Base-by-base conservation (phyloP, 1,139 yeast species). In the Blastobotrys indianensis region DNA sequence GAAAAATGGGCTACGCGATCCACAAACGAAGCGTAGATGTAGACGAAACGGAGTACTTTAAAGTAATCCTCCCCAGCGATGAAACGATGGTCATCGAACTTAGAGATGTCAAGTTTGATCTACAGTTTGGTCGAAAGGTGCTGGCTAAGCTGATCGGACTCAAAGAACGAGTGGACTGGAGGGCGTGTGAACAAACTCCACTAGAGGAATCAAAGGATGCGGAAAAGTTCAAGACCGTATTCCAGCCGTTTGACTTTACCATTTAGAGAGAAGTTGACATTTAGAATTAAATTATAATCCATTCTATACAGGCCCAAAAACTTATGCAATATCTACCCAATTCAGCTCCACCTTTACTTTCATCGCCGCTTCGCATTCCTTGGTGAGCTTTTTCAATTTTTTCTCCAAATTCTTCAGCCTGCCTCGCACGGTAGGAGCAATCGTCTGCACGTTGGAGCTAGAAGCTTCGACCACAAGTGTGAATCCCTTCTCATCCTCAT, bases 101-200 rank as follows among this genome's bases (percentile, higher is more conserved):
- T 11, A 46, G 50, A n/a, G 41, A 45, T 2, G 49, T 53, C 10
- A 39, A 49, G 16, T 56, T 85, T 8, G 95, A 86, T 61, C 64
- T 85, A 15, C 94, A 85, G 54, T 83, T 86, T 56, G 94, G 95
- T 2, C 72, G 96, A 60, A 72, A 87, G 55, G 88, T 84, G 0
- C 58, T 85, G 39, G 88, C 95, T 0, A 72, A 69, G 52, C 63
- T 80, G 2, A 63, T 85, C 41, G 75, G 72, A 42, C 66, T 76
- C 25, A 78, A 79, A 50, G 54, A 52, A 11, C 69, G 94, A 54
- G 66, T 77, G 0, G 77, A 77, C 51, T 86, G 95, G 96, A 83
- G 82, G 49, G 76, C 78, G 47, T 86, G 95, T 55, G 67, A 68
- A 46, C 92, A 85, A 60, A 67, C 82, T 0, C 67, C 66, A 42